Base-by-base conservation (phyloP, 2,329 filamentous ascomycete genomes). In the Falciphora oryzae region DNA sequence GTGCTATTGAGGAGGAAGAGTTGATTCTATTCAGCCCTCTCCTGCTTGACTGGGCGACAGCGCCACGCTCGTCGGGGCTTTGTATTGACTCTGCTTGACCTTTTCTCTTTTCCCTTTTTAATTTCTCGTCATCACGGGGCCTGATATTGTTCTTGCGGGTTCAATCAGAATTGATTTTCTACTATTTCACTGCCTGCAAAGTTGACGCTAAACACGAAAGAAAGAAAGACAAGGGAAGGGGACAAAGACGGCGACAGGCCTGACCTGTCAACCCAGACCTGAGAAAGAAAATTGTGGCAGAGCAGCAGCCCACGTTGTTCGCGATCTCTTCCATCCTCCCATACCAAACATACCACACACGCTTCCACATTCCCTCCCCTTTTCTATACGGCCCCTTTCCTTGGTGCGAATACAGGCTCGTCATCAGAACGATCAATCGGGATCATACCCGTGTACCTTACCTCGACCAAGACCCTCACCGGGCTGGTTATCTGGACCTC, bases 151-250 rank as follows among this genome's bases (percentile, higher is more conserved):
- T 73, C 70, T 73, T 68, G 67, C 69, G 73, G 76, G 73, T 75
- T 80, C 78, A 82, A 81, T 82, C 79, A 81, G 75, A 82, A 83
- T 83, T 83, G 78, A 82, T 78, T 80, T 78, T 62, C 64, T 68
- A 56, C 65, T 65, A 68, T 68, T 70, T 69, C 66, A 70, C 66
- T 68, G 67, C 68, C 67, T 72, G 69, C 72, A 72, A 50, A 71
- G 69, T 70, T 74, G 69, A 73, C 73, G 73, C 75, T 77, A 73
- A 74, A 75, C 69, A 72, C 73, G 74, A 73, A 71, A 59, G 68
- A 67, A 67, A 70, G 69, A 65, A 67, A 69, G 66, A 65, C 59
- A 65, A 65, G 62, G 44, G 69, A 66, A 65, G 68, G 63, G 59
- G 68, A 66, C 28, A 68, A 67, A 64, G 65, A 67, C 57, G n/a